Evolutionary conservation across 805 yeast species (phyloP).

Genomic region (Cyberlindnera euphorbiiphila): DNA sequence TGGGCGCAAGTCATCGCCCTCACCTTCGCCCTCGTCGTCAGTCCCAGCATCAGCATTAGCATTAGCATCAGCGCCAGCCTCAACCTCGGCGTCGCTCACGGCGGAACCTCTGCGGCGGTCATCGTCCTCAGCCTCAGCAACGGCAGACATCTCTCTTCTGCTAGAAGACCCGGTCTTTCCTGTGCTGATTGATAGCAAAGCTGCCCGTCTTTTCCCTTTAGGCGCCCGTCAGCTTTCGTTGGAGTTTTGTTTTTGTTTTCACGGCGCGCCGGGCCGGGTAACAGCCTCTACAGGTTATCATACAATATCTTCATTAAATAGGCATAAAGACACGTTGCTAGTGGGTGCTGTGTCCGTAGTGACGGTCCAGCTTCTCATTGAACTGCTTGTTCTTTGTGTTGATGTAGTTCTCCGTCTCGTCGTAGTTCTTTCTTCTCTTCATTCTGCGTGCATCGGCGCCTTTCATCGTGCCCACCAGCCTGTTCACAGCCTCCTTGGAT

Average conservation of each 20-base stretch:
- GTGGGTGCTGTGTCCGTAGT: no score
- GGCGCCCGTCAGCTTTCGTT: no score
- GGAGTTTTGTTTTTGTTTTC: background rate
- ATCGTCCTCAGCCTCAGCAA: constrained; percentile 20
- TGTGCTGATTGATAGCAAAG: background rate
- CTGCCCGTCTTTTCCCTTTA: background rate
- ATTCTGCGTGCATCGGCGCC: constrained; percentile 28
- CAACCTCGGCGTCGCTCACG: constrained; percentile 26
- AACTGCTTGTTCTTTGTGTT: constrained; percentile 73
- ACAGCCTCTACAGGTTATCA: no score
- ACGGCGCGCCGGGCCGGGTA: constrained; percentile 1
- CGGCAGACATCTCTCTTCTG: constrained; percentile 17
- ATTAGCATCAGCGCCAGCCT: no score
- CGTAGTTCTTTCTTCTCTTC: constrained; percentile 38
- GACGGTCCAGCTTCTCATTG: constrained; percentile 59
- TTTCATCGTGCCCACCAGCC: constrained; percentile 29
- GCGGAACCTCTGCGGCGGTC: constrained; percentile 23
- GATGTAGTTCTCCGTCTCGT: constrained; percentile 37
- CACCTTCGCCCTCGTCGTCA: constrained; percentile 26
- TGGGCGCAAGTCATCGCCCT: constrained; percentile 39
- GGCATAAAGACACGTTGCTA: no score
- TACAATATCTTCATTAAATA: no score
- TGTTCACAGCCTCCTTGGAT: constrained; percentile 29
- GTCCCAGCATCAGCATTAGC: no score
- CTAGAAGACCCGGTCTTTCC: background rate